These are phyloP conservation scores for Trichoderma arundinaceum DNA, from an alignment of 2,329 filamentous ascomycete genomes.

Conservation along the genomic window DNA sequence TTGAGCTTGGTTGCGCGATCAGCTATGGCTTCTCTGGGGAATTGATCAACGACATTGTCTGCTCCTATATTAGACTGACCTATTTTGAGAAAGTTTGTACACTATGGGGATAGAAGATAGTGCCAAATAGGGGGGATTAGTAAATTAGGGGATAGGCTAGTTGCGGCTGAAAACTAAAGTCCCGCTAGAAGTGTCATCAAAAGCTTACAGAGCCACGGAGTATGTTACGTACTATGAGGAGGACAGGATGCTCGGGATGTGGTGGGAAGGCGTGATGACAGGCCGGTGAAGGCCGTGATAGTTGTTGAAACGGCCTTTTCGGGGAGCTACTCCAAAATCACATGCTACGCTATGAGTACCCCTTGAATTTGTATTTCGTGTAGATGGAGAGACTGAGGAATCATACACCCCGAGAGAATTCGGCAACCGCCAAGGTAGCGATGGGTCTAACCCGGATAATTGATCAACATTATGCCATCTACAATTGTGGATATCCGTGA, in stretches of 20 bases:
- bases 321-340: background rate
- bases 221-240: too few relatives aligned
- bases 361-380: background rate
- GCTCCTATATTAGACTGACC: too few relatives aligned
- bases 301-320: background rate
- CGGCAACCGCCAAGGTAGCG: conserved; percentile 1
- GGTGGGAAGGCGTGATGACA: too few relatives aligned
- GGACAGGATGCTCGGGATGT: too few relatives aligned
- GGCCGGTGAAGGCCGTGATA: too few relatives aligned
- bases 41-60: background rate
- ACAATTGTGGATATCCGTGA: background rate
- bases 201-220: background rate
- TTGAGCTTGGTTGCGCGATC: too few relatives aligned
- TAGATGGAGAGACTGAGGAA: background rate
- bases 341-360: background rate
- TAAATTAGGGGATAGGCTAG: conserved; percentile 33
- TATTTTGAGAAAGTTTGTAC: too few relatives aligned
- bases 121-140: conserved; percentile 33
- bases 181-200: conserved; percentile 4
- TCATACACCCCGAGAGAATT: background rate
- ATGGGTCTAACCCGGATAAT: conserved; percentile 8
- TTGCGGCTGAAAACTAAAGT: conserved; percentile 1
- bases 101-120: background rate
- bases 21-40: too few relatives aligned
- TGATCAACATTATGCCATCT: conserved; percentile 3